These are phyloP conservation scores for Termitomyces sp. DNA, from an alignment of 768 basidiomycete genomes.

Conservation along the genomic window DNA sequence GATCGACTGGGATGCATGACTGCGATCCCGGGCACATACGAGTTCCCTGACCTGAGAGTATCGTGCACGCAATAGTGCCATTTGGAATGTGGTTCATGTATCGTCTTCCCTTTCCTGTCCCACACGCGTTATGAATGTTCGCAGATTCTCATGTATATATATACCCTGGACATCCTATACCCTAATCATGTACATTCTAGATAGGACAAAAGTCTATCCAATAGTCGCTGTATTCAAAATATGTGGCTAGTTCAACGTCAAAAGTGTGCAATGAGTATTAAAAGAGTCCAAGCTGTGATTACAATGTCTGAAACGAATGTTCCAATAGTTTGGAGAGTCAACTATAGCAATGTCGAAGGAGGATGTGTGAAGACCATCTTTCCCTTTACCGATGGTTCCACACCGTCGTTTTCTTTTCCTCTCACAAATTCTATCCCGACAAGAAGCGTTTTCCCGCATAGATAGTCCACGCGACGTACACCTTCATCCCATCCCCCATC, in stretches of 20 bases:
- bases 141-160: not conserved
- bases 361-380: conserved; percentile 39
- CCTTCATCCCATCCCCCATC: conserved; percentile 66
- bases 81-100: not conserved
- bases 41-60: conserved; percentile 26
- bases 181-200: conserved; percentile 6
- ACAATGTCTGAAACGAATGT: not conserved
- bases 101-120: not conserved
- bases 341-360: not conserved
- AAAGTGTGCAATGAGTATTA: not conserved
- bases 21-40: conserved; percentile 41
- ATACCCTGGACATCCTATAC: conserved; percentile 7
- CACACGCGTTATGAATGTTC: not conserved
- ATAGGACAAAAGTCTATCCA: conserved; percentile 2
- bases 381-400: conserved; percentile 28
- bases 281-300: not conserved
- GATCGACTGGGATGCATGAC: conserved; percentile 36
- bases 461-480: conserved; percentile 63
- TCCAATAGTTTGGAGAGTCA: not conserved
- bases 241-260: not conserved
- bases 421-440: conserved; percentile 59
- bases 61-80: conserved; percentile 6
- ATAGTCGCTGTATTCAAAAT: not conserved
- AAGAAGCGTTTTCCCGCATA: conserved; percentile 53
- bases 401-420: conserved; percentile 12